A percentile compares a stretch with the other conserved stretches of the same genome.
Conservation (phyloP, 495 filamentous ascomycete species). For the Neurospora discreta region DNA sequence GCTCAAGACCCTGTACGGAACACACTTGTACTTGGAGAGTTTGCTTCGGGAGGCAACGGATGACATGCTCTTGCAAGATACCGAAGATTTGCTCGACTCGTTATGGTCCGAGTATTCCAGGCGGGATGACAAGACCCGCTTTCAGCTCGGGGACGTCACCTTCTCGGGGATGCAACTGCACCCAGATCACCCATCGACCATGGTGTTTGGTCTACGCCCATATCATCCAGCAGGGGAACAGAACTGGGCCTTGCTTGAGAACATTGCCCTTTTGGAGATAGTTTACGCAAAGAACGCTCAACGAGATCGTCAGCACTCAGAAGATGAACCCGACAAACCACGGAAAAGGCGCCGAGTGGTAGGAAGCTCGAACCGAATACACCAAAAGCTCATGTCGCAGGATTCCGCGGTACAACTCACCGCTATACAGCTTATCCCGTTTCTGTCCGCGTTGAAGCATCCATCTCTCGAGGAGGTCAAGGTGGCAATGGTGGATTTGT, state of each 20-base stretch:
- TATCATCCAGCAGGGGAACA: constrained; percentile 37
- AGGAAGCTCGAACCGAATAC: constrained; percentile 47
- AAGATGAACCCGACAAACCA: constrained; percentile 30
- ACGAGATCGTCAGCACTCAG: constrained; percentile 11
- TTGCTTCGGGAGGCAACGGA: constrained; percentile 19
- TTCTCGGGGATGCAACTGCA: constrained; percentile 36
- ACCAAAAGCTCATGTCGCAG: constrained; percentile 46
- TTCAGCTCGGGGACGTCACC: constrained; percentile 64
- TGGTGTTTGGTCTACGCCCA: constrained; percentile 37
- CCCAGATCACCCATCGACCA: constrained; percentile 20
- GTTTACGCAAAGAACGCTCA: constrained; percentile 26
- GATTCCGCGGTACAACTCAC: constrained; percentile 47
- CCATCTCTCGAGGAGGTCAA: constrained; percentile 29
- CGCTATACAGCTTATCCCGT: constrained; percentile 70
- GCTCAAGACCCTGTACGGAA: constrained; percentile 56
- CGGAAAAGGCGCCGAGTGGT: constrained; percentile 55
- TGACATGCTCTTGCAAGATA: constrained; percentile 19
- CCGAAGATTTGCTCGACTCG: constrained; percentile 46
- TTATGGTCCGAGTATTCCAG: constrained; percentile 63
- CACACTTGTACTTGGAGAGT: constrained; percentile 46
- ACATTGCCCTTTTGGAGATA: constrained; percentile 37
- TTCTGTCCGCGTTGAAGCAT: constrained; percentile 42
- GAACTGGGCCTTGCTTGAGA: constrained; percentile 43
- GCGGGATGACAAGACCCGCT: constrained; percentile 56
- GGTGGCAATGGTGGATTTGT: constrained; percentile 25